A percentile compares a stretch with the other conserved stretches of the same genome.
These are phyloP conservation scores for Pseudocercospora musae DNA, from an alignment of 2,329 filamentous ascomycete species.

Conservation along the genomic window DNA sequence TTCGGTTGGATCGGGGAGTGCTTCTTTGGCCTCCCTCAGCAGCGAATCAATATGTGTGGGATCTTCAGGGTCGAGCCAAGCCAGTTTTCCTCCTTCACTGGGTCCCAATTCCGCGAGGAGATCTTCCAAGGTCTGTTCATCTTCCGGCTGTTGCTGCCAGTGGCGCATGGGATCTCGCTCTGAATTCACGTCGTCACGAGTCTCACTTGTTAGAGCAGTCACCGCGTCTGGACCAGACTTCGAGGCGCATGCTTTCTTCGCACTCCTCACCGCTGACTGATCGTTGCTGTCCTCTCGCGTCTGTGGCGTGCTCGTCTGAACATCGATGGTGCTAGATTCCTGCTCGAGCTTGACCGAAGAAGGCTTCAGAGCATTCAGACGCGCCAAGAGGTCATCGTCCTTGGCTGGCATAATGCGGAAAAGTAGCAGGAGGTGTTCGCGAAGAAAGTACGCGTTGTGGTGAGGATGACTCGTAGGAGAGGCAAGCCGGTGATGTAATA, in stretches of 20 bases:
- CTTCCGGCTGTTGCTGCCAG: constrained; percentile 38
- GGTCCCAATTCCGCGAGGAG: constrained; percentile 43
- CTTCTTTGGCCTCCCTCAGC: constrained; percentile 41
- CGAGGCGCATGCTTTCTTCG: neutral
- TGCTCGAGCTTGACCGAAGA: constrained; percentile 38
- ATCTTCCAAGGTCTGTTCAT: constrained; percentile 48
- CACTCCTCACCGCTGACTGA: no score
- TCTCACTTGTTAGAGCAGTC: constrained; percentile 9
- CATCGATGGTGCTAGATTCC: constrained; percentile 21
- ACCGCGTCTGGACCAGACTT: neutral
- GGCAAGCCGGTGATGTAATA: neutral
- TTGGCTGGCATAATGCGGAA: constrained; percentile 23
- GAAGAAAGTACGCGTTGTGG: neutral
- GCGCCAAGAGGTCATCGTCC: constrained; percentile 46
- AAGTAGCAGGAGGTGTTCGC: neutral
- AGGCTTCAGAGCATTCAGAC: constrained; percentile 49
- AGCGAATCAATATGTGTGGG: constrained; percentile 41
- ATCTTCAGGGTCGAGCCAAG: constrained; percentile 42
- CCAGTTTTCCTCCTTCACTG: constrained; percentile 26
- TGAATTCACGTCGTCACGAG: constrained; percentile 22
- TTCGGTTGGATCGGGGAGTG: constrained; percentile 35
- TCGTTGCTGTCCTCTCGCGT: constrained; percentile 22
- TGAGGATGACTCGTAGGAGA: neutral
- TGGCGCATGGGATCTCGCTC: constrained; percentile 27
- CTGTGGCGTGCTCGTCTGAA: constrained; percentile 22